Evolutionary conservation across 768 basidiomycete genomes (phyloP), one percentile per base, ranked within the genome.

Genomic region (Auriscalpium orientale): DNA sequence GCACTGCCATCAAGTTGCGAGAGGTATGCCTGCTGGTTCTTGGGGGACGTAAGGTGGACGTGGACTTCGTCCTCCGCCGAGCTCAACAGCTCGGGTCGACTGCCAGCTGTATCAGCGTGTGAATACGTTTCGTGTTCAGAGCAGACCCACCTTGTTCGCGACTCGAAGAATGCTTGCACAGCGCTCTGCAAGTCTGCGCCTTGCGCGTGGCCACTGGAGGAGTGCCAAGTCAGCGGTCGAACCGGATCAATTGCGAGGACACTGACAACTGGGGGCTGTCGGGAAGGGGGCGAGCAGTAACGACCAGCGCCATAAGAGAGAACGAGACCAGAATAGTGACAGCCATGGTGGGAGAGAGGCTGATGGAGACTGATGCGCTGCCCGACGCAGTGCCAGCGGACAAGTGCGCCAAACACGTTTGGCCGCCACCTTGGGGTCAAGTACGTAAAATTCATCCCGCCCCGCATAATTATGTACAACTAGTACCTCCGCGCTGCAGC

Each of bases 281-380:
- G 49, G 61, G 57, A 55, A 77, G 61, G 28, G 76, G 76, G 58
- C 67, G 74, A 64, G 74, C 65, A 54, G 71, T 68, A 60, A 76
- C 76, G 67, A 74, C 72, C 68, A 78, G 71, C 69, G 70, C 74
- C 56, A 75, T 66, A 35, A 78, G 66, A 49, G 71, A 69, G 53
- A 73, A 63, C 16, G 68, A 75, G 48, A 68, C 71, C 51, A 78
- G 65, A 38, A 76, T 61, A 55, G 67, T 65, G 21, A 73, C 65
- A 21, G 72, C 66, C 75, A 77, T 77, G 45, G 36, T 10, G 51
- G 45, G 51, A 28, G 18, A 28, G 11, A 15, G 16, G 3, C 45
- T 51, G 40, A 44, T 28, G 35, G 50, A 38, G 44, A 40, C 20
- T 22, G 48, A 22, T 9, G 18, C 12, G 18, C 37, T 34, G 22